phyloP scores from a whole-genome alignment of 2,329 filamentous ascomycete genomes.

The Aureobasidium zeae region DNA sequence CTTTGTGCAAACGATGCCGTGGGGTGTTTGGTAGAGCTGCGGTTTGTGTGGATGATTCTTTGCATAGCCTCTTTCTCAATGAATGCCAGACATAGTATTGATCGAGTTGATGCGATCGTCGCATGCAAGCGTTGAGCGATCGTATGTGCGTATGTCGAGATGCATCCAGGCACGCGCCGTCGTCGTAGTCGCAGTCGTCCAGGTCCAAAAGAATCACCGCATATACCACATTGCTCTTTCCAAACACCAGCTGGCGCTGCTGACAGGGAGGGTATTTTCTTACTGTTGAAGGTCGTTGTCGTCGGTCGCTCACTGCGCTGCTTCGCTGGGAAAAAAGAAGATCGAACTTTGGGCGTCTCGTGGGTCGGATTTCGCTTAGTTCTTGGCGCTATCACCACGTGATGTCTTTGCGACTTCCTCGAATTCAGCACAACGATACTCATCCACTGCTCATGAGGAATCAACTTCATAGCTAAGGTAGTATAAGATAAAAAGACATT shows the following conservation, averaged over 20 bases:
- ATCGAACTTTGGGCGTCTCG: neutral
- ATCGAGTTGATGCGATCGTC: too few relatives aligned
- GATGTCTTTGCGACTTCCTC: neutral
- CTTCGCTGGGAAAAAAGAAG: neutral
- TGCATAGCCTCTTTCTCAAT: too few relatives aligned
- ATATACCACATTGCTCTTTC: neutral
- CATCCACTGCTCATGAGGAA: too few relatives aligned
- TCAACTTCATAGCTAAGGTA: too few relatives aligned
- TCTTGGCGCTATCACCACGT: neutral
- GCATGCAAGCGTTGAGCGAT: neutral
- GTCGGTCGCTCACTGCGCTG: neutral
- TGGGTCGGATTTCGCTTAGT: neutral
- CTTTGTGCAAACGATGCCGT: neutral
- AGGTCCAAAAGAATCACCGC: neutral
- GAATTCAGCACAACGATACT: too few relatives aligned
- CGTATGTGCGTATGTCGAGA: neutral
- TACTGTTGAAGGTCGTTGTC: neutral
- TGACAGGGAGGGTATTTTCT: too few relatives aligned
- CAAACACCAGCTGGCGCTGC: too few relatives aligned
- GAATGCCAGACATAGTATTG: too few relatives aligned
- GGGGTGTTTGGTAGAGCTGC: neutral
- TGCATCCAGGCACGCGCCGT: neutral
- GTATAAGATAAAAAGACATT: too few relatives aligned
- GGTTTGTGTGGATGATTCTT: neutral
- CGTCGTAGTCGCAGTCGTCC: neutral